Evolutionary conservation across 2,329 filamentous ascomycete species (phyloP).

Genomic region (Xylogone sp.): DNA sequence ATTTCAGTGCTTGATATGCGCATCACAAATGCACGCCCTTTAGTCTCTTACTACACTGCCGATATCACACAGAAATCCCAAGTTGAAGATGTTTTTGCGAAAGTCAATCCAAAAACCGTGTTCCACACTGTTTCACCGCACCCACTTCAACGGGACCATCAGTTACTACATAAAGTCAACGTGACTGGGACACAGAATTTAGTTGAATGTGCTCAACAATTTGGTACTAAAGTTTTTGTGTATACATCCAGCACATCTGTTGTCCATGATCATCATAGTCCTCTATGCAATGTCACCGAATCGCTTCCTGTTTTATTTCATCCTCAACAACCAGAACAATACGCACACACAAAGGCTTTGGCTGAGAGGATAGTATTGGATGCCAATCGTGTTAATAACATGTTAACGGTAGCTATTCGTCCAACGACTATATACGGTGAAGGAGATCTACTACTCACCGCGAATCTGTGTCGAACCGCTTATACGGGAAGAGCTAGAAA

Average conservation of each 20-base stretch:
- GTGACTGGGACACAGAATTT: conserved; percentile 46
- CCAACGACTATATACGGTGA: conserved; percentile 48
- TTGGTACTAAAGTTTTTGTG: conserved; percentile 40
- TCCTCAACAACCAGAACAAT: conserved; percentile 13
- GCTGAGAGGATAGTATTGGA: conserved; percentile 13
- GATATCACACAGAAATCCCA: conserved; percentile 43
- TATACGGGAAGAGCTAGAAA: conserved; percentile 43
- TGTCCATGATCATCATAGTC: conserved; percentile 12
- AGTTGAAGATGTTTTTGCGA: conserved; percentile 36
- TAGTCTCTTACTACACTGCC: conserved; percentile 43
- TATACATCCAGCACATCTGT: conserved; percentile 19
- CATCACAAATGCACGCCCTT: conserved; percentile 32
- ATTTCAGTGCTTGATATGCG: conserved; percentile 44
- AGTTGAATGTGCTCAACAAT: conserved; percentile 40
- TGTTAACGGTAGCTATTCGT: conserved; percentile 45
- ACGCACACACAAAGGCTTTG: conserved; percentile 15
- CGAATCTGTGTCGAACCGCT: conserved; percentile 36
- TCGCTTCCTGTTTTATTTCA: conserved; percentile 15
- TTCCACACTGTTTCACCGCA: conserved; percentile 46
- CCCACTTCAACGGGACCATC: conserved; percentile 31
- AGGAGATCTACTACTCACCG: conserved; percentile 23
- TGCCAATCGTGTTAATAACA: conserved; percentile 23
- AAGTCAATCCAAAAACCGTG: conserved; percentile 40
- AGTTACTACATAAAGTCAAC: conserved; percentile 43
- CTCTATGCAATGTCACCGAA: conserved; percentile 10